These are phyloP conservation scores for Chalciporus chontae DNA, from an alignment of 768 basidiomycete genomes.

Conservation along the genomic window DNA sequence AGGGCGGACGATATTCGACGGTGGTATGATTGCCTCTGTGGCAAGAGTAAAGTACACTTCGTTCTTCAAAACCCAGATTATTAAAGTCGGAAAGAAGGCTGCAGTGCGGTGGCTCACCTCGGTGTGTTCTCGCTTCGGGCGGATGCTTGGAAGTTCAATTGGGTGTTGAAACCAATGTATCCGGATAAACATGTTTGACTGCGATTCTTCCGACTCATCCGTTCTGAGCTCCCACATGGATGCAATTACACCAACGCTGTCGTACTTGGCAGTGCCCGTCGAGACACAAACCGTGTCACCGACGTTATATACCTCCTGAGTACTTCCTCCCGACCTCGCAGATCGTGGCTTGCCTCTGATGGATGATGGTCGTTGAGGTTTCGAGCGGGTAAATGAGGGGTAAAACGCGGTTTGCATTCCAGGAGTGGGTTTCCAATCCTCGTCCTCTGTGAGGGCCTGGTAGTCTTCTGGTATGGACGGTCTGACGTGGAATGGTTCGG, in stretches of 20 bases:
- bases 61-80: slow-evolving; percentile 43
- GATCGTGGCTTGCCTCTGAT: slow-evolving; percentile 11
- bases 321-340: slow-evolving; percentile 1
- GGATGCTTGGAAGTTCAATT: slow-evolving; percentile 53
- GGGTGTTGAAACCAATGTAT: slow-evolving; percentile 79
- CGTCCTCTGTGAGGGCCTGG: slow-evolving; percentile 24
- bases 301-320: slow-evolving; percentile 40
- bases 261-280: slow-evolving; percentile 39
- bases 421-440: slow-evolving; percentile 17
- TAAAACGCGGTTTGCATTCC: slow-evolving; percentile 28
- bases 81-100: neutral
- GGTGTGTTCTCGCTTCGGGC: slow-evolving; percentile 56
- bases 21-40: slow-evolving; percentile 45
- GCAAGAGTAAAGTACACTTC: slow-evolving; percentile 69
- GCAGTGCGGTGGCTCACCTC: slow-evolving; percentile 42
- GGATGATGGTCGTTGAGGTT: slow-evolving; percentile 13
- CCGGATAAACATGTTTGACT: slow-evolving; percentile 48
- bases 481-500: slow-evolving; percentile 21
- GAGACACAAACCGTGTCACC: slow-evolving; percentile 70
- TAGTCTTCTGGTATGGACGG: slow-evolving; percentile 25
- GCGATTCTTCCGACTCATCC: slow-evolving; percentile 28
- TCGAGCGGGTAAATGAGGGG: slow-evolving; percentile 25
- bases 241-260: slow-evolving; percentile 67
- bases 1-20: slow-evolving; percentile 47
- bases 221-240: slow-evolving; percentile 59